Evolutionary conservation across 495 filamentous ascomycete genomes (phyloP), one percentile per base, ranked within the genome.

Genomic region (Aspergillus olivimuriae): DNA sequence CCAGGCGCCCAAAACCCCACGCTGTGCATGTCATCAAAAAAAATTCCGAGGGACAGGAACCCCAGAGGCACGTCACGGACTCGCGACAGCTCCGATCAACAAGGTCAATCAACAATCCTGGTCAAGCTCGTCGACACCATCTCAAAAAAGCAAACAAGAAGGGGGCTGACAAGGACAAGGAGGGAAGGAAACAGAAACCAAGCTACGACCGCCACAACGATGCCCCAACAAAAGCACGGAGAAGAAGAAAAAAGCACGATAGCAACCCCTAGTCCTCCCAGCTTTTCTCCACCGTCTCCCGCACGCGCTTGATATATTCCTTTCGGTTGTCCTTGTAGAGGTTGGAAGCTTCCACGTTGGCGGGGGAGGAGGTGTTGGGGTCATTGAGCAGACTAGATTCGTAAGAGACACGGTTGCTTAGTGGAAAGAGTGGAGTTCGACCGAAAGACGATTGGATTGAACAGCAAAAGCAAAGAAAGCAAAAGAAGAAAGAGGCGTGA

Each of bases 321-420:
- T 89, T 83, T 48, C 90, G 80, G 60, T 97, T 97, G 57, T 98
- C 92, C 58, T 97, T 97, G 77, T 95, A 98, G 1, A 98, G 80
- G 63, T 96, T 98, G 15, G 89, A 95, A 14, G 94, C 94, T 68
- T 98, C 92, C 46, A 97, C 94, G 55, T 98, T 98, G 38, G 92
- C 92, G 2, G 92, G 92, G 2, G 89, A 95, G 20, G 88, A 89
- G 26, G 94, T 98, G 64, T 98, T 98, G 5, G 92, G 92, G 56
- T 98, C 92, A 60, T 98, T 96, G 17, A 98, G 77, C n/a, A 98
- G 68, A 76, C 92, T 98, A n/a, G n/a, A n/a, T n/a, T n/a, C n/a
- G n/a, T n/a, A n/a, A n/a, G n/a, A n/a, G n/a, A n/a, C n/a, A n/a
- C n/a, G n/a, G n/a, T n/a, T n/a, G n/a, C n/a, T n/a, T n/a, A n/a